Conservation (phyloP, 1,139 yeast genomes). For the Kodamaea derodonti region DNA sequence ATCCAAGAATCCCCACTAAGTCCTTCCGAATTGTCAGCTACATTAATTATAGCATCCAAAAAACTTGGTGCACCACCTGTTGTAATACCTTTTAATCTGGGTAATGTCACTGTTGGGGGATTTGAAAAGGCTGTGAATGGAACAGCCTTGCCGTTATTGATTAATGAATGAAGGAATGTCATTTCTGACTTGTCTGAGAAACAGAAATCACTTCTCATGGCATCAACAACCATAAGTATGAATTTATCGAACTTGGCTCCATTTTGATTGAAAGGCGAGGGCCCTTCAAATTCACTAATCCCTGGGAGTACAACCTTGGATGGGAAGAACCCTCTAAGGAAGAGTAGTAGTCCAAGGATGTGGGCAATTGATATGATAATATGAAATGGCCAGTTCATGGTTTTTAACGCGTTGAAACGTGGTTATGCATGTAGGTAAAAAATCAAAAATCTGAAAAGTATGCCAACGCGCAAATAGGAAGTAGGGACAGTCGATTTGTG, state of each 20-base stretch:
- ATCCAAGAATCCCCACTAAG: conserved; percentile 82
- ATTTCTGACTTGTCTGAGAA: conserved; percentile 58
- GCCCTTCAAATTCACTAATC: conserved; percentile 25
- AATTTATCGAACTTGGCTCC: conserved; percentile 60
- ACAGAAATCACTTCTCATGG: conserved; percentile 83
- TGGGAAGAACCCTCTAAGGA: conserved; percentile 86
- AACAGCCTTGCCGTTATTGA: conserved; percentile 66
- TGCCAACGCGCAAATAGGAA: too few species aligned
- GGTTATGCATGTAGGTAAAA: too few species aligned
- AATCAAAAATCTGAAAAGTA: too few species aligned
- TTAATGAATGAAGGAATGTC: conserved; percentile 59
- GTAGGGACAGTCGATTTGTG: too few species aligned
- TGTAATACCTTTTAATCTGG: conserved; percentile 73
- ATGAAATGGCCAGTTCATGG: conserved; percentile 6
- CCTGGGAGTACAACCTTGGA: conserved; percentile 74
- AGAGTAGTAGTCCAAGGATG: conserved; percentile 26
- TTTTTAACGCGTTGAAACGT: too few species aligned
- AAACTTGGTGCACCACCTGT: conserved; percentile 81
- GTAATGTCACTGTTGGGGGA: conserved; percentile 83
- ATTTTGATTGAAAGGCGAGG: conserved; percentile 16
- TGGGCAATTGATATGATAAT: conserved; percentile 6
- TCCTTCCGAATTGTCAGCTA: conserved; percentile 86
- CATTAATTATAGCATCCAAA: conserved; percentile 83
- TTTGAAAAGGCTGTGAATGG: conserved; percentile 90
- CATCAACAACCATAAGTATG: conserved; percentile 87